Evolutionary conservation across 163 green algal species (phyloP).

Genomic region (Prototheca wickerhamii): DNA sequence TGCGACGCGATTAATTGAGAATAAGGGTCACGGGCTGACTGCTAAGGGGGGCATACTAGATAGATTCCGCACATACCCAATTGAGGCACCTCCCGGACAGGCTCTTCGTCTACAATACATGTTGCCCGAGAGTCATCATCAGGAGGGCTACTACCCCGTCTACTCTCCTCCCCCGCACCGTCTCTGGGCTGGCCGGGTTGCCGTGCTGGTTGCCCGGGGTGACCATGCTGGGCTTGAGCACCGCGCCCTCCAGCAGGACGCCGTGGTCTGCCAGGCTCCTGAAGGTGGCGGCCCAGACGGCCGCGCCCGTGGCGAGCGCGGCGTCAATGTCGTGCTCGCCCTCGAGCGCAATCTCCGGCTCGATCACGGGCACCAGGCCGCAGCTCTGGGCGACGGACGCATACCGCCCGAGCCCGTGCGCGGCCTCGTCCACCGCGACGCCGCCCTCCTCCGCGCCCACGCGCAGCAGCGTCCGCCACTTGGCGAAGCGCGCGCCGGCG

Average conservation of each 20-base stretch:
- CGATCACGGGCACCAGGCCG: slow-evolving; percentile 56
- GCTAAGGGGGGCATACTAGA: too few species aligned
- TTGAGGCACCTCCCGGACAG: too few species aligned
- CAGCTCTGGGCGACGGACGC: slow-evolving; percentile 59
- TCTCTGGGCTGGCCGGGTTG: slow-evolving; percentile 17
- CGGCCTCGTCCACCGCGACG: slow-evolving; percentile 55
- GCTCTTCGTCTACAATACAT: too few species aligned
- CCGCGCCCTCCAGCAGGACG: slow-evolving; percentile 60
- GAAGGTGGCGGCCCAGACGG: slow-evolving; percentile 43
- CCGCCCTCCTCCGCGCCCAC: slow-evolving; percentile 31
- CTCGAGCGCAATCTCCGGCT: slow-evolving; percentile 66
- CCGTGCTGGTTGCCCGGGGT: slow-evolving; percentile 20
- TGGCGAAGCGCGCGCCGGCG: slow-evolving; percentile 65
- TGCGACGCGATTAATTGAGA: too few species aligned
- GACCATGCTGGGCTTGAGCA: slow-evolving; percentile 79
- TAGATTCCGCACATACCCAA: too few species aligned
- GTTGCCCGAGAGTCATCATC: too few species aligned
- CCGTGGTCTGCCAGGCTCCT: slow-evolving; percentile 45
- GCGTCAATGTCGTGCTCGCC: slow-evolving; percentile 50
- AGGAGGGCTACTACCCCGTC: too few species aligned
- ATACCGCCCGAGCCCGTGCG: slow-evolving; percentile 61
- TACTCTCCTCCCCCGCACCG: too few species aligned
- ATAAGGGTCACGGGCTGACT: too few species aligned
- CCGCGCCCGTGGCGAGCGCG: slow-evolving; percentile 47
- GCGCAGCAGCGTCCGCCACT: slow-evolving; percentile 62